Conservation (phyloP, 768 basidiomycete species). For the Suillus bovinus region DNA sequence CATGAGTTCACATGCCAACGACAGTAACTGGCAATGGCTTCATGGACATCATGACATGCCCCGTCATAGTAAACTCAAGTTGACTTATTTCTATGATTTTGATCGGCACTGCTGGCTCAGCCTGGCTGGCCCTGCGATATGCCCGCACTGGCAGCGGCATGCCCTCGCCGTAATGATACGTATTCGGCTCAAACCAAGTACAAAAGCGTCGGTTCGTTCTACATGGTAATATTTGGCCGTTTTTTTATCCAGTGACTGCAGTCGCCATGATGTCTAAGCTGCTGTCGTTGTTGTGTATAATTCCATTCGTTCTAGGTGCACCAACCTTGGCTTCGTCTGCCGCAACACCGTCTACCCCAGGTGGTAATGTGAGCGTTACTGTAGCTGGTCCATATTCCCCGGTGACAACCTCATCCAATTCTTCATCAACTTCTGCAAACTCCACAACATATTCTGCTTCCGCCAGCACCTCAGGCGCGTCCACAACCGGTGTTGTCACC, state of each 20-base stretch:
- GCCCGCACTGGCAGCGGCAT: not conserved
- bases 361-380: not conserved
- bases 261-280: not conserved
- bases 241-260: too few relatives aligned
- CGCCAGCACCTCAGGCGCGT: constrained; percentile 10
- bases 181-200: not conserved
- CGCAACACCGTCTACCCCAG: not conserved
- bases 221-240: too few relatives aligned
- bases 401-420: not conserved
- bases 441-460: not conserved
- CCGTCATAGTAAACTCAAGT: not conserved
- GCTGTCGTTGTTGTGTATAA: not conserved
- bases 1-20: too few relatives aligned
- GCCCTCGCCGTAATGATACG: not conserved
- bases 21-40: too few relatives aligned
- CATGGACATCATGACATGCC: too few relatives aligned
- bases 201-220: not conserved
- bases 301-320: not conserved
- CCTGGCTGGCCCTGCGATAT: not conserved
- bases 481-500: constrained; percentile 26
- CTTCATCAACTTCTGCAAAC: not conserved
- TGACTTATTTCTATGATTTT: not conserved
- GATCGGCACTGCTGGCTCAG: too few relatives aligned
- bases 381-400: not conserved
- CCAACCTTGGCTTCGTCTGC: not conserved